Percentiles rank a stretch among this genome's conserved stretches.
Evolutionary conservation across 371 early-diverging fungal species (phyloP).

Genomic region (Apophysomyces sp.): DNA sequence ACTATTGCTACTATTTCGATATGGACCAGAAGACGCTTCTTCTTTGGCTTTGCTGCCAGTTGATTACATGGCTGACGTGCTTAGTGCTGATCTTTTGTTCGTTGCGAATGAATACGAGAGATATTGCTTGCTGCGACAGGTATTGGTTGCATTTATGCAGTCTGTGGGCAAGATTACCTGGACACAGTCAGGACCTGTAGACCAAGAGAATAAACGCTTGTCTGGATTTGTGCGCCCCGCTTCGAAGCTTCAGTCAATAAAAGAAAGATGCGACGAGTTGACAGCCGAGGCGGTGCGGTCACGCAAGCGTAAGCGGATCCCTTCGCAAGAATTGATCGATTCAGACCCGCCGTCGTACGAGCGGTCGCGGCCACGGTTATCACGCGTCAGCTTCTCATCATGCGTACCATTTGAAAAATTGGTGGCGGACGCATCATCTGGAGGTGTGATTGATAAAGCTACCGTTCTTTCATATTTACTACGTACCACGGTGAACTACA

Average conservation of each 20-base stretch:
- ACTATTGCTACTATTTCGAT: slow-evolving; percentile 33
- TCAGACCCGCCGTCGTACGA: not conserved
- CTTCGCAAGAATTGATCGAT: slow-evolving; percentile 30
- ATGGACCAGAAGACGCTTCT: slow-evolving; percentile 35
- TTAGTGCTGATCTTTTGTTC: slow-evolving; percentile 43
- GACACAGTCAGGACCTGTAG: slow-evolving; percentile 38
- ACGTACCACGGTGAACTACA: slow-evolving; percentile 41
- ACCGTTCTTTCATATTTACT: slow-evolving; percentile 42
- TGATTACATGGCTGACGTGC: slow-evolving; percentile 49
- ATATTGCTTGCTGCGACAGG: slow-evolving; percentile 33
- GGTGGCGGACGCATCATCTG: slow-evolving; percentile 38
- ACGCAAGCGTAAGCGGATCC: slow-evolving; percentile 41
- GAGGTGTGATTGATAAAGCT: slow-evolving; percentile 48
- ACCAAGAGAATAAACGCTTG: slow-evolving; percentile 39
- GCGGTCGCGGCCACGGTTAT: not conserved
- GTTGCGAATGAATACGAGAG: slow-evolving; percentile 40
- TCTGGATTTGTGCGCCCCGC: slow-evolving; percentile 34
- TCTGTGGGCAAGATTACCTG: slow-evolving; percentile 45
- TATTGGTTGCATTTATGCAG: slow-evolving; percentile 37
- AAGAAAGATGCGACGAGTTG: not conserved
- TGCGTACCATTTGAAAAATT: slow-evolving; percentile 41
- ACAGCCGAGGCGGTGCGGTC: slow-evolving; percentile 23
- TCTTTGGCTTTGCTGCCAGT: slow-evolving; percentile 35
- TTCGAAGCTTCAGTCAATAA: not conserved
- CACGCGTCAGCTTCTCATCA: slow-evolving; percentile 38